Evolutionary conservation across 495 filamentous ascomycete species (phyloP), one percentile per base, ranked within the genome.

Genomic region (Aspergillus conjunctus): DNA sequence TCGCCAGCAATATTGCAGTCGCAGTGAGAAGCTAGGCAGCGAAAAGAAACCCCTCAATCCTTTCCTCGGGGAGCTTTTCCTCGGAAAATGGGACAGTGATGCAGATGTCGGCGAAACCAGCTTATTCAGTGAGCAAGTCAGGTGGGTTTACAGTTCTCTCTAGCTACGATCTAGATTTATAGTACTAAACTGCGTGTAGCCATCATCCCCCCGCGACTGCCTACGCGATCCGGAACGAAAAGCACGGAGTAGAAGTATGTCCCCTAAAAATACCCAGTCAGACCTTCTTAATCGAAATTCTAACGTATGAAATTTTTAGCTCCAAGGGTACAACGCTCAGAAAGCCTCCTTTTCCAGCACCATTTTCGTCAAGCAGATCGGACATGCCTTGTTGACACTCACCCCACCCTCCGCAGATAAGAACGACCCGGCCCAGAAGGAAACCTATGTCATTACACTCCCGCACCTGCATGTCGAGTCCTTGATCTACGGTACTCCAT

Each of bases 131-230:
- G 90, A 93, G 71, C 89, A 93, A 82, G 90, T 93, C 71, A 90
- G 87, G 88, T 89, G 68, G 37, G 73, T 58, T 30, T 17, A 17
- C n/a, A 50, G 45, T 12, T 64, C 71, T 22, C 9, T 17, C 26
- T 8, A n/a, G 9, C 18, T 37, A 18, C 0, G 7, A 18, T 21
- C 26, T 26, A 26, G 26, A 26, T 48, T 48, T 48, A 21, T 12
- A 58, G 58, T 10, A 62, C 12, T 11, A 43, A 46, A 14, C 51
- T 62, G n/a, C 30, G 26, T 77, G 71, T 62, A 96, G 91, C 78
- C 94, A 98, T 67, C 94, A 98, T 68, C 94, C 95, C n/a, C 94
- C 95, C 11, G 92, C 91, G 31, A 98, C 95, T 9, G 95, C 93
- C 4, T 98, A 97, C 72, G 88, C 87, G 58, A 95, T 98, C 65